Evolutionary conservation across 305 asterid species (phyloP).

Genomic region (Fraxinus sp.): DNA sequence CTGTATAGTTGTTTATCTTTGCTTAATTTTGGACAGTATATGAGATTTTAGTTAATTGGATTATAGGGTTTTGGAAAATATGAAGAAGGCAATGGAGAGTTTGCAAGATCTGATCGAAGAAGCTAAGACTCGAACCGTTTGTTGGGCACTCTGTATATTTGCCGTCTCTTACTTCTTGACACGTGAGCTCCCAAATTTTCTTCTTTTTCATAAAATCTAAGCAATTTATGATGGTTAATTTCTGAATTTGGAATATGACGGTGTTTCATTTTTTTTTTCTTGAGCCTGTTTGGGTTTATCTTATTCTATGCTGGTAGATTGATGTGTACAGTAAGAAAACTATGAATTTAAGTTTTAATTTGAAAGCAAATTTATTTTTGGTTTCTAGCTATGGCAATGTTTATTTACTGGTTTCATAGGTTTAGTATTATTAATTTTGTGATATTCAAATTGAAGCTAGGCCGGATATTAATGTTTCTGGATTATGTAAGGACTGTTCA

Average conservation of each 20-base stretch:
- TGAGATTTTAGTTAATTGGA: not conserved
- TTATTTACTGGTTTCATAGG: not conserved
- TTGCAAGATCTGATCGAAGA: conserved; percentile 94
- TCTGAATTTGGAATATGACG: not conserved
- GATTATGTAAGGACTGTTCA: not conserved
- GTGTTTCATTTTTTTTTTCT: not conserved
- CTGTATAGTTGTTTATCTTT: not conserved
- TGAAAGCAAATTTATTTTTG: not conserved
- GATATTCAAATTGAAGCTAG: not conserved
- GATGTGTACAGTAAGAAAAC: not conserved
- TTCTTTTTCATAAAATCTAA: not conserved
- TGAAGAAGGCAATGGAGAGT: conserved; percentile 42
- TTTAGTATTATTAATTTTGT: not conserved
- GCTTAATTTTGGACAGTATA: not conserved
- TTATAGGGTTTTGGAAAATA: conserved; percentile 24
- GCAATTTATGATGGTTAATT: not conserved
- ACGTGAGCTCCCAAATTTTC: conserved; percentile 48
- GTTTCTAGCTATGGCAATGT: not conserved
- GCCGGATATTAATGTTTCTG: not conserved
- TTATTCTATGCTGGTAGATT: not conserved
- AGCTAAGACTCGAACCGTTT: conserved; percentile 87
- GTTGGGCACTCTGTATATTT: conserved; percentile 88
- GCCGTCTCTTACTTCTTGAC: conserved; percentile 79
- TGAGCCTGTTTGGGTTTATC: not conserved
- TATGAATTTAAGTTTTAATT: not conserved